phyloP scores from a whole-genome alignment of 257 asterid genomes.

The Eucommia ulmoides region DNA sequence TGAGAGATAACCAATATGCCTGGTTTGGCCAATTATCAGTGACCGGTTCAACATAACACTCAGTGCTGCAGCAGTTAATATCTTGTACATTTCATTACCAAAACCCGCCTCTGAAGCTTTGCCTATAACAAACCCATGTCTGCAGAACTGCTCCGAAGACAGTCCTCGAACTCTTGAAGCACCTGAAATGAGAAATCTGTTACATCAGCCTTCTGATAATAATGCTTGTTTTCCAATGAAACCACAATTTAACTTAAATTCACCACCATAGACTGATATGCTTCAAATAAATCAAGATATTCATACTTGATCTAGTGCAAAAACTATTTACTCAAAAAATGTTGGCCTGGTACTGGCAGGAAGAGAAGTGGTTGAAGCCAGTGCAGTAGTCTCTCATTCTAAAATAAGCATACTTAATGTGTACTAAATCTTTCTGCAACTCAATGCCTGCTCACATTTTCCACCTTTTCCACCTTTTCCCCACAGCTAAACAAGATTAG shows the following conservation, averaged over 20 bases:
- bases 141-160: conserved; percentile 70
- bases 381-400: no score
- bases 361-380: no score
- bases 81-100: conserved; percentile 94
- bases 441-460: no score
- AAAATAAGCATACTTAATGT: no score
- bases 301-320: not conserved
- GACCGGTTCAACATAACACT: conserved; percentile 98
- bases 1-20: conserved; percentile 97
- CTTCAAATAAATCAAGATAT: not conserved
- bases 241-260: not conserved
- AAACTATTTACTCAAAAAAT: no score
- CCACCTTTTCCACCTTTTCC: no score
- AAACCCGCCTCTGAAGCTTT: conserved; percentile 98
- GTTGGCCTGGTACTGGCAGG: no score
- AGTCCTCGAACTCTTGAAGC: conserved; percentile 63
- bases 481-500: no score
- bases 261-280: not conserved
- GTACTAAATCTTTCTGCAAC: no score
- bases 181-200: conserved; percentile 27
- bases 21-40: conserved; percentile 97
- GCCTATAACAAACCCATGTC: conserved; percentile 81
- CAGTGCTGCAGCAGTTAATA: conserved; percentile 83
- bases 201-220: not conserved
- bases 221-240: not conserved